A percentile compares a stretch with the other conserved stretches of the same genome.
Conservation (phyloP, 23 red algal species). For the Agarophyton chilense region DNA sequence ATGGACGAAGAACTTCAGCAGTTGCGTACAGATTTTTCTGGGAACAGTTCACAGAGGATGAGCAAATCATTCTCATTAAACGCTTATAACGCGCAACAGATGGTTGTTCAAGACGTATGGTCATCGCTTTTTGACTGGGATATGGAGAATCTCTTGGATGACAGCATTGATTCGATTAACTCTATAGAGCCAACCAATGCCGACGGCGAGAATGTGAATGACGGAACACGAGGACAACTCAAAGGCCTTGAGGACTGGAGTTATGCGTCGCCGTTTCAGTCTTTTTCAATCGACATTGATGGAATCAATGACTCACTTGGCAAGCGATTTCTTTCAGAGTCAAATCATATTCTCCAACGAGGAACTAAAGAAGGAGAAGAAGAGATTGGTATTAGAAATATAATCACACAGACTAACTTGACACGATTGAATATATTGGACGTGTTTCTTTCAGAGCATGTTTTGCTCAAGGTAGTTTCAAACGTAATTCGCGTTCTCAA, state of each 20-base stretch:
- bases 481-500: slow-evolving; percentile 1
- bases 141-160: not conserved
- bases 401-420: not conserved
- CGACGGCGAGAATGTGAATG: not conserved
- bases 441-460: not conserved
- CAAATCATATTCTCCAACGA: not conserved
- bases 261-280: slow-evolving; percentile 18
- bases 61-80: not conserved
- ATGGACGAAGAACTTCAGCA: slow-evolving; percentile 3
- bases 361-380: not conserved
- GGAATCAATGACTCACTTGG: not conserved
- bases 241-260: not conserved
- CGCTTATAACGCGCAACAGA: not conserved
- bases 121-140: not conserved
- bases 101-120: not conserved
- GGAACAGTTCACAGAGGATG: too few species aligned
- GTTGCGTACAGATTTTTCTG: not conserved
- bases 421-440: not conserved
- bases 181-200: not conserved
- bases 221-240: not conserved
- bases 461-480: not conserved
- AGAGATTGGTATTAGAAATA: not conserved
- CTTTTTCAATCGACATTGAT: not conserved
- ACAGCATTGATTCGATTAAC: not conserved
- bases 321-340: not conserved